These are phyloP conservation scores for Phylloporus scabripes DNA, from an alignment of 768 basidiomycete species.

Conservation along the genomic window DNA sequence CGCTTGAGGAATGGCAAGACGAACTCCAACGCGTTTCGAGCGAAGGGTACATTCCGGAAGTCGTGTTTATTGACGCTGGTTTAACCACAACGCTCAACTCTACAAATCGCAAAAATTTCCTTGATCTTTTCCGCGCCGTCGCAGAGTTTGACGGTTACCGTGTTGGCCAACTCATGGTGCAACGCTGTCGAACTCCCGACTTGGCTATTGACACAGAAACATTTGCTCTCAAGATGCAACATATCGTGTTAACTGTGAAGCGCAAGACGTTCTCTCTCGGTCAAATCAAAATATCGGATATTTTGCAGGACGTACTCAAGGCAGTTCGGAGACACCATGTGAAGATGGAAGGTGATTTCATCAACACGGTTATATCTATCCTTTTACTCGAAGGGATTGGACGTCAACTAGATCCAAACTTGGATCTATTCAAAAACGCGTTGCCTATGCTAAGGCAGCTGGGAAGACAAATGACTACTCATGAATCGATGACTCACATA, in stretches of 20 bases:
- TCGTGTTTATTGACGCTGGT: conserved; percentile 96
- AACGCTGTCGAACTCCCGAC: conserved; percentile 87
- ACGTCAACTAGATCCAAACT: conserved; percentile 80
- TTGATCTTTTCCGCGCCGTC: conserved; percentile 93
- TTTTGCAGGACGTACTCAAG: conserved; percentile 82
- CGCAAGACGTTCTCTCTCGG: conserved; percentile 95
- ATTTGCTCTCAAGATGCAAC: conserved; percentile 97
- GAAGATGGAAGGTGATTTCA: conserved; percentile 97
- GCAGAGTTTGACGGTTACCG: conserved; percentile 97
- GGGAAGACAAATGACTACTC: conserved; percentile 84
- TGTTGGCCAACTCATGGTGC: conserved; percentile 92
- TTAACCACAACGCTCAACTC: conserved; percentile 84
- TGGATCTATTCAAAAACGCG: conserved; percentile 95
- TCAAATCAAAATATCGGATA: conserved; percentile 94
- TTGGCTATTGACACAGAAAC: conserved; percentile 88
- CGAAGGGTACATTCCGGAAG: conserved; percentile 84
- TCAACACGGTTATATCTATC: conserved; percentile 96
- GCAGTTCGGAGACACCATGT: conserved; percentile 90
- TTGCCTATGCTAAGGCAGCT: conserved; percentile 90
- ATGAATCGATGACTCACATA: conserved; percentile 54
- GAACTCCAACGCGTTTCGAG: conserved; percentile 58
- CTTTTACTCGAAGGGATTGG: conserved; percentile 94
- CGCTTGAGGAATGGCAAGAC: conserved; percentile 61
- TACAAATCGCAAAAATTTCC: conserved; percentile 84
- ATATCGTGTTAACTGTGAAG: conserved; percentile 89